Conservation (phyloP, 2,329 filamentous ascomycete species). For the Pseudocercospora fijiensis region DNA sequence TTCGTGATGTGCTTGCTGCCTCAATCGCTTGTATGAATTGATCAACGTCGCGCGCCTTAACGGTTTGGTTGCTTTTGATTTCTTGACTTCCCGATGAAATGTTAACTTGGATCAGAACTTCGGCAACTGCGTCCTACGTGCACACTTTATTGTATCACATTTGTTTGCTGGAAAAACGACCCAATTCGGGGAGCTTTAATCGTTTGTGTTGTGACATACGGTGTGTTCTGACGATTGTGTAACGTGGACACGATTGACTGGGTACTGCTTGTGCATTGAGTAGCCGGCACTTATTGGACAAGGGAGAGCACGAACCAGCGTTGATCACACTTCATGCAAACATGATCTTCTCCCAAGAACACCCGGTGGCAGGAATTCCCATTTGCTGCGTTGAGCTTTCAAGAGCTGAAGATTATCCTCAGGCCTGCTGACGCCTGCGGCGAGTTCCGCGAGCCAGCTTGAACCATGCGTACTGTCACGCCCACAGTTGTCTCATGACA, state of each 20-base stretch:
- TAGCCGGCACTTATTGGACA: neutral
- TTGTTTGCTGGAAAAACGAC: neutral
- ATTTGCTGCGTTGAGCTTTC: neutral
- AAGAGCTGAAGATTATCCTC: neutral
- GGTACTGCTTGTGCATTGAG: slow-evolving; percentile 5
- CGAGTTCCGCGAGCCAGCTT: neutral
- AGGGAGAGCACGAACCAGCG: neutral
- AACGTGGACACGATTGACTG: slow-evolving; percentile 14
- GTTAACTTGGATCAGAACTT: slow-evolving; percentile 4
- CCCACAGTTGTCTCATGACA: slow-evolving; percentile 52
- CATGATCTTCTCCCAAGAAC: neutral
- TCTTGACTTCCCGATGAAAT: neutral
- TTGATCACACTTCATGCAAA: neutral
- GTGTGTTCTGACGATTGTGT: slow-evolving; percentile 5
- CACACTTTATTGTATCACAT: slow-evolving; percentile 3
- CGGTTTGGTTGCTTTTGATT: neutral
- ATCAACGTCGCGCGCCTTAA: neutral
- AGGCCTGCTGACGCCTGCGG: neutral
- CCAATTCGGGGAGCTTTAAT: neutral
- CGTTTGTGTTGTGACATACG: neutral
- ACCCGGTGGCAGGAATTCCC: neutral
- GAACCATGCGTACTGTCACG: neutral
- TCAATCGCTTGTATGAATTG: neutral
- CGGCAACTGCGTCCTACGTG: neutral
- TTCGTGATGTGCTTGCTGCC: neutral